Percentiles rank a stretch among this genome's conserved stretches.
Conservation (phyloP, 345 rosid genomes). For the Draba incana region DNA sequence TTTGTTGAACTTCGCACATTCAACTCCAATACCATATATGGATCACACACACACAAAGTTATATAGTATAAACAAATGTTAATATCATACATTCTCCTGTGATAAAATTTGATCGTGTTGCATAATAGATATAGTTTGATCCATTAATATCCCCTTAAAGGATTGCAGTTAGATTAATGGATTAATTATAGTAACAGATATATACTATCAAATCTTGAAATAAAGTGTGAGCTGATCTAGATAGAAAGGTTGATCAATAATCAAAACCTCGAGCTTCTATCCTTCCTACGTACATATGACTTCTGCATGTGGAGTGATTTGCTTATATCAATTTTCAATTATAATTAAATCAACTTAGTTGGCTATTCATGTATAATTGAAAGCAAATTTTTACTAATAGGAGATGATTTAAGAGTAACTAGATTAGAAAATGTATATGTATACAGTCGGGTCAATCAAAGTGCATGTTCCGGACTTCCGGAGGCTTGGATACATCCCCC, state of each 20-base stretch:
- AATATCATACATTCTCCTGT: background rate
- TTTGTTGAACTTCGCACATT: no score
- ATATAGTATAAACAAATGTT: no score
- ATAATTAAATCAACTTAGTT: background rate
- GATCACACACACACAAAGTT: no score
- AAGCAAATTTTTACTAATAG: background rate
- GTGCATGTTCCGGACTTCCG: slow-evolving; percentile 25
- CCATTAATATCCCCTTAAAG: background rate
- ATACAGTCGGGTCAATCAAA: background rate
- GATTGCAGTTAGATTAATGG: no score
- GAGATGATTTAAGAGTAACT: background rate
- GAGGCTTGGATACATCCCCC: slow-evolving; percentile 30
- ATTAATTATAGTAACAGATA: no score
- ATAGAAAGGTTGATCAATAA: slow-evolving; percentile 7
- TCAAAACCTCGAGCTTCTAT: slow-evolving; percentile 22
- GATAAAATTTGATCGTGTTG: no score
- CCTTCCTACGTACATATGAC: slow-evolving; percentile 12
- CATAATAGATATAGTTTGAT: no score
- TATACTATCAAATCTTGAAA: no score
- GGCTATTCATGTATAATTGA: background rate
- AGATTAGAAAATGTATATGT: no score
- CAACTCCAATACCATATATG: no score
- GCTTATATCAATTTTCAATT: slow-evolving; percentile 3
- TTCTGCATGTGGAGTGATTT: slow-evolving; percentile 28
- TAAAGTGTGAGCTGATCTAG: no score